A percentile compares a stretch with the other conserved stretches of the same genome.
Evolutionary conservation across 768 basidiomycete genomes (phyloP).

Genomic region (Phlebiopsis gigantea): DNA sequence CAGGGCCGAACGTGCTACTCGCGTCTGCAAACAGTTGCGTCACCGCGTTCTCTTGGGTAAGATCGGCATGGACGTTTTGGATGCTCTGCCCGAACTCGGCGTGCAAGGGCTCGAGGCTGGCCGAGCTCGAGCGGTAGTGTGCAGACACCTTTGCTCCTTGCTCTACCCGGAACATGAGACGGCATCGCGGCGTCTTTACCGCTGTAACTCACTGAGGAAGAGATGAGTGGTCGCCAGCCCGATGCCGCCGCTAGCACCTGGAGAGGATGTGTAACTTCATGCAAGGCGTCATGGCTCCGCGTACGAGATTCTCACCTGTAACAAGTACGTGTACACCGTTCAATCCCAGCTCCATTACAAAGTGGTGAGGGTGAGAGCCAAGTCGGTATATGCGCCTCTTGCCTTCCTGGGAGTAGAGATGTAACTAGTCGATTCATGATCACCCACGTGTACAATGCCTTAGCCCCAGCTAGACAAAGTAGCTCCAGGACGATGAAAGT

Average conservation of each 20-base stretch:
- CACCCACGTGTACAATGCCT: too few relatives aligned
- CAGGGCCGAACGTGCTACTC: conserved; percentile 38
- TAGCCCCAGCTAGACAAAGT: too few relatives aligned
- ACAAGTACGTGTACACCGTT: conserved; percentile 61
- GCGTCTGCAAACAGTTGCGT: conserved; percentile 38
- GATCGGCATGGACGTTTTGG: conserved; percentile 44
- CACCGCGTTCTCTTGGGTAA: conserved; percentile 54
- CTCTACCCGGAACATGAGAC: conserved; percentile 33
- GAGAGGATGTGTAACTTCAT: neutral
- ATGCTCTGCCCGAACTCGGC: conserved; percentile 31
- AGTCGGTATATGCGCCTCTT: too few relatives aligned
- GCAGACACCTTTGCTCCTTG: conserved; percentile 70
- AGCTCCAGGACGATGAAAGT: too few relatives aligned
- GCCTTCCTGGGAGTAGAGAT: too few relatives aligned
- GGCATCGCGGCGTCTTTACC: neutral
- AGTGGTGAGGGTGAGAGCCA: neutral
- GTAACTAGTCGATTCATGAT: too few relatives aligned
- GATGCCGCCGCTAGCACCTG: conserved; percentile 74
- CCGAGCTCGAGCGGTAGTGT: conserved; percentile 56
- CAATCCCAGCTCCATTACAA: conserved; percentile 50
- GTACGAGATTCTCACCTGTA: conserved; percentile 40
- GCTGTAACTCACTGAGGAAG: conserved; percentile 44
- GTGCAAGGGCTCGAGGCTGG: conserved; percentile 36
- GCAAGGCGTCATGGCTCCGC: neutral
- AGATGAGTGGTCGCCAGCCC: conserved; percentile 55